Percentiles rank a stretch among this genome's conserved stretches.
Evolutionary conservation across 2,329 filamentous ascomycete genomes (phyloP).

Genomic region (Septoria petroselini): DNA sequence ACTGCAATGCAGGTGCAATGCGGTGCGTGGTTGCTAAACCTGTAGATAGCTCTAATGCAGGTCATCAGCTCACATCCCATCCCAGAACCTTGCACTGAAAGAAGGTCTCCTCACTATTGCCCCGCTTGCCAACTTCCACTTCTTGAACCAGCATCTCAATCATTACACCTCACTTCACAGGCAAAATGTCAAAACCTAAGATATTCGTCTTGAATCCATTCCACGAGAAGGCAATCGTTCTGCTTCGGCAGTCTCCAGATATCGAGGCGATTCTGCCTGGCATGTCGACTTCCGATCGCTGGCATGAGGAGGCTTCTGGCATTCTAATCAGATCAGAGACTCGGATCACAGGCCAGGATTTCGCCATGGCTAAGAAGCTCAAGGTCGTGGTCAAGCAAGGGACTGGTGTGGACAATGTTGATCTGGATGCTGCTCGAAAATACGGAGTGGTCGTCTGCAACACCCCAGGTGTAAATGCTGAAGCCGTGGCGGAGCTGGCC

Average conservation of each 20-base stretch:
- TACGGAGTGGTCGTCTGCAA: conserved; percentile 49
- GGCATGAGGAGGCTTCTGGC: conserved; percentile 27
- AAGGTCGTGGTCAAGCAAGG: conserved; percentile 48
- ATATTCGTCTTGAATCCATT: conserved; percentile 33
- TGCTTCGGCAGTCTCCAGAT: conserved; percentile 18
- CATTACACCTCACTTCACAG: background rate
- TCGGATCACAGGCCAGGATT: conserved; percentile 27
- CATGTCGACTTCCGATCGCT: conserved; percentile 22
- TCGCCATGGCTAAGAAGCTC: conserved; percentile 36
- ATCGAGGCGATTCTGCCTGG: conserved; percentile 26
- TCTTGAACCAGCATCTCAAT: background rate
- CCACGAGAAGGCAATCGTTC: conserved; percentile 32
- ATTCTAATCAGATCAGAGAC: conserved; percentile 32
- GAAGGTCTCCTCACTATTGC: conserved; percentile 2
- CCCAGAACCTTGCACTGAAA: background rate
- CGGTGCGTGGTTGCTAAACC: too few species aligned
- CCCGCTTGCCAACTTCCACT: conserved; percentile 11
- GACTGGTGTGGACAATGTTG: conserved; percentile 48
- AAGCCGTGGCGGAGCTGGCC: conserved; percentile 40
- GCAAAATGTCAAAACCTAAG: conserved; percentile 5
- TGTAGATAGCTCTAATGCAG: too few species aligned
- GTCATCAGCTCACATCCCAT: background rate
- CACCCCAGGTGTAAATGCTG: conserved; percentile 46
- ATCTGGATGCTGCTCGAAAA: conserved; percentile 45
- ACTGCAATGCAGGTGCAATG: too few species aligned